Percentiles rank a stretch among this genome's conserved stretches.
These are phyloP conservation scores for Streptanthus diversifolius DNA, from an alignment of 345 rosid genomes.

Conservation along the genomic window DNA sequence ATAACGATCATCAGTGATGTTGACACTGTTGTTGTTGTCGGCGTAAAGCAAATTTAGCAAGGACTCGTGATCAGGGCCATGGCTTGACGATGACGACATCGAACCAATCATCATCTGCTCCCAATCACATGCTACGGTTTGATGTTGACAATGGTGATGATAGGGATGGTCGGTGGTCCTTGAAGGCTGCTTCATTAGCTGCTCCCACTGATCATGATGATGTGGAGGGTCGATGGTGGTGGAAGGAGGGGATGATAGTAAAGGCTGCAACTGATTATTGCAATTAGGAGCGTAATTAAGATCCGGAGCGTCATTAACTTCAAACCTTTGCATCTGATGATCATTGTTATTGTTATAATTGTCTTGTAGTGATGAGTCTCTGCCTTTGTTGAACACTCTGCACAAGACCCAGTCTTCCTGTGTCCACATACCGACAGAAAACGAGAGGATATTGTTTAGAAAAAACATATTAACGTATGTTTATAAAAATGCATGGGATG, in stretches of 20 bases:
- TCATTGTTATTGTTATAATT: conserved; percentile 4
- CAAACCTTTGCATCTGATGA: conserved; percentile 20
- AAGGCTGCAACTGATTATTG: conserved; percentile 13
- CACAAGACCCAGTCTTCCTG: conserved; percentile 99
- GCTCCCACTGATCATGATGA: conserved; percentile 29
- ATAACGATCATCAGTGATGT: conserved; percentile 13
- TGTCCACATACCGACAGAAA: conserved; percentile 37
- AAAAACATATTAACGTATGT: background rate
- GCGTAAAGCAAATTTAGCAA: conserved; percentile 28
- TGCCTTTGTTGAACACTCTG: conserved; percentile 81
- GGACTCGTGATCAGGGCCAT: conserved; percentile 34
- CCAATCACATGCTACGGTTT: conserved; percentile 33
- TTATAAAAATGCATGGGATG: conserved; percentile 29
- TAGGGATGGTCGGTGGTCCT: conserved; percentile 28
- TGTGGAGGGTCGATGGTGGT: conserved; percentile 14
- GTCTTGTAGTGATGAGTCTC: conserved; percentile 30
- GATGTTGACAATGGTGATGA: conserved; percentile 27
- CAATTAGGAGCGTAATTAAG: conserved; percentile 21
- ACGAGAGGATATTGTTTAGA: conserved; percentile 11
- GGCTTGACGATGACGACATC: conserved; percentile 25
- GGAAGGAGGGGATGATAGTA: conserved; percentile 22
- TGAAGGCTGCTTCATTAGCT: conserved; percentile 23
- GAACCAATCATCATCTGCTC: conserved; percentile 31
- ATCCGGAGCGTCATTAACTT: conserved; percentile 11
- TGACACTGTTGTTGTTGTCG: conserved; percentile 15